Evolutionary conservation across 495 filamentous ascomycete genomes (phyloP), one percentile per base, ranked within the genome.

Genomic region (Annulohypoxylon moriforme): DNA sequence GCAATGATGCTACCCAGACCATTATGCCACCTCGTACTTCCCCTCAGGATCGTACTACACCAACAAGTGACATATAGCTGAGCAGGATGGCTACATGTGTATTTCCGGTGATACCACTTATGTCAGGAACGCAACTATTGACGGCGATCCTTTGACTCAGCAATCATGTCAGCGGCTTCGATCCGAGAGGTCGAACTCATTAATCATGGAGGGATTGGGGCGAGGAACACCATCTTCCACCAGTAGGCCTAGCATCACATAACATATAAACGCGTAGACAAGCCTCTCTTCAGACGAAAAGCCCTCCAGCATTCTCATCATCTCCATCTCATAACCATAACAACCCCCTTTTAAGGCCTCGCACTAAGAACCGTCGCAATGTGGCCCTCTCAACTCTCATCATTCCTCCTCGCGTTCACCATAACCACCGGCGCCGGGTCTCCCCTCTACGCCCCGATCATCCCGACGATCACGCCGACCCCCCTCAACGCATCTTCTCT

Each of bases 121-220:
- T 60, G 47, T 60, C 56, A 58, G 42, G 9, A 49, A 57, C 50
- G 36, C 36, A 65, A 57, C 27, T 3, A 11, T 56, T 16, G 34
- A 58, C 34, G 47, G 13, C 46, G 22, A 24, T 49, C 53, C 5
- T 38, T 57, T 16, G 31, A n/a, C 36, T 34, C 16, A 22, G 2
- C 16, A 36, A 6, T 36, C 46, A 14, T 24, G 47, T 29, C 47
- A 52, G 24, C 24, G 24, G 47, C 24, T 6, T 7, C 24, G 13
- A 52, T 29, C 40, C 40, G 40, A 25, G 24, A 52, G 22, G 13
- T 31, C 22, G 11, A 29, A 11, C 10, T 52, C 47, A n/a, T n/a
- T n/a, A 29, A 16, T n/a, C 47, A 52, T 29, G 24, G 13, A 14
- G 47, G 14, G 25, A 29, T 27, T 16, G 22, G 13, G 24, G 46